Conservation (phyloP, 805 yeast genomes). For the Candida bentonensis region DNA sequence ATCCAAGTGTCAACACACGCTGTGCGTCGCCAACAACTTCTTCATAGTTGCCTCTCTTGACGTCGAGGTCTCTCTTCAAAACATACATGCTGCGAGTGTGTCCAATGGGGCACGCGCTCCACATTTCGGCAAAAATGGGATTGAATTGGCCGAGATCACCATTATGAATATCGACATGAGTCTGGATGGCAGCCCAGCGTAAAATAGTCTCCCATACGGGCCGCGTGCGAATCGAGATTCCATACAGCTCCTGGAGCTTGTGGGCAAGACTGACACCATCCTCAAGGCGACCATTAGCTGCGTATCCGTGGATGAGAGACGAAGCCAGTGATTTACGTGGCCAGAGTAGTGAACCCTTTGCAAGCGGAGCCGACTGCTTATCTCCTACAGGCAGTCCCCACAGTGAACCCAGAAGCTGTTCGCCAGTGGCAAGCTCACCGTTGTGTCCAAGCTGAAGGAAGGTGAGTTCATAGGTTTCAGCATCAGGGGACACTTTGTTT, state of each 20-base stretch:
- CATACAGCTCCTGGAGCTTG: constrained; percentile 1
- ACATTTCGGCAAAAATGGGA: constrained; percentile 1
- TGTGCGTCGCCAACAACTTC: not conserved
- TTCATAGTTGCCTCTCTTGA: not conserved
- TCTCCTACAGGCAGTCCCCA: not conserved
- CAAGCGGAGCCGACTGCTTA: not conserved
- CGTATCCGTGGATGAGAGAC: constrained; percentile 2
- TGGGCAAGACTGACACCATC: constrained; percentile 1
- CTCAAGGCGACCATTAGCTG: not conserved
- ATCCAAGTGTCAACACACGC: not conserved
- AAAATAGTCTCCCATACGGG: not conserved
- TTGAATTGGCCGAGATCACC: not conserved
- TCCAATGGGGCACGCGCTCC: not conserved
- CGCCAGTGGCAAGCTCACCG: not conserved
- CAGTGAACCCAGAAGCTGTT: not conserved
- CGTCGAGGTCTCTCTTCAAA: constrained; percentile 1
- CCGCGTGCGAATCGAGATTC: not conserved
- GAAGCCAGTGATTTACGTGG: not conserved
- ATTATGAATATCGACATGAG: not conserved
- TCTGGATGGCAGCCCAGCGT: constrained; percentile 3
- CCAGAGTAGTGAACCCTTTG: not conserved
- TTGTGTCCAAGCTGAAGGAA: not conserved
- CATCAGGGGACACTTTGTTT: not conserved
- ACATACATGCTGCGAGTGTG: not conserved
- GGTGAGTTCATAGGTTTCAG: not conserved